Percentiles rank a stretch among this genome's conserved stretches.
Conservation (phyloP, 805 yeast species). For the Komagataella populi region DNA sequence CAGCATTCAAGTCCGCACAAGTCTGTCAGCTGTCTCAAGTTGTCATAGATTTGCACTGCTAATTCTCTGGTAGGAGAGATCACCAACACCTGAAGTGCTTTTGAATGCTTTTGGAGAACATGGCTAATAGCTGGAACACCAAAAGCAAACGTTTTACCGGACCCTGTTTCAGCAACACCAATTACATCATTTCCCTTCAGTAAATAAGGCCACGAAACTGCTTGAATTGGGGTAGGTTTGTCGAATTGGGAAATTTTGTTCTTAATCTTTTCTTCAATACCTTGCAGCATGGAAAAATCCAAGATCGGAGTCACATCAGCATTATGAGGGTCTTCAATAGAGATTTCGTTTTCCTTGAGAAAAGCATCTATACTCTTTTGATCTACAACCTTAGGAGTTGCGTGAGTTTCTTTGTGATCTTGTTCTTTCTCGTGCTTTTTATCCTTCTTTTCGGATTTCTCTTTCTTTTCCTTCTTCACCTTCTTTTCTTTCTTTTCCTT, state of each 20-base stretch:
- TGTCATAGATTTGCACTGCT: constrained; percentile 88
- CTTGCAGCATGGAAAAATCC: constrained; percentile 45
- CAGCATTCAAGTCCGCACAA: constrained; percentile 54
- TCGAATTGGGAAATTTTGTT: constrained; percentile 59
- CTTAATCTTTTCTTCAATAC: constrained; percentile 41
- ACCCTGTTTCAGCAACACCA: constrained; percentile 98
- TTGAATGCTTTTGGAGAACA: constrained; percentile 28
- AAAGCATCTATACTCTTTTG: constrained; percentile 49
- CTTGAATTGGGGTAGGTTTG: constrained; percentile 92
- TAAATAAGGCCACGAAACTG: constrained; percentile 89
- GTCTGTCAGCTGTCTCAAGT: constrained; percentile 52
- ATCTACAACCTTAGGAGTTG: constrained; percentile 16
- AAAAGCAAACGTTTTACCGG: constrained; percentile 95
- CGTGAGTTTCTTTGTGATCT: constrained; percentile 1
- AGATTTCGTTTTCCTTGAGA: constrained; percentile 58
- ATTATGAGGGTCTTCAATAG: constrained; percentile 54
- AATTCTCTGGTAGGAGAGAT: constrained; percentile 96
- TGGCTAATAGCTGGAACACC: constrained; percentile 93
- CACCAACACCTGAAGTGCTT: constrained; percentile 61
- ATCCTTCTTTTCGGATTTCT: constrained; percentile 21
- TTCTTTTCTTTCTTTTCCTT: constrained; percentile 13
- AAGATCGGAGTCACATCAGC: constrained; percentile 54
- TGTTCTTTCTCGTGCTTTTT: constrained; percentile 10
- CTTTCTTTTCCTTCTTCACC: constrained; percentile 17
- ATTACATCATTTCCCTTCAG: constrained; percentile 71